These are phyloP conservation scores for Backusella macrospora DNA, from an alignment of 192 early-diverging fungal species.

Conservation along the genomic window DNA sequence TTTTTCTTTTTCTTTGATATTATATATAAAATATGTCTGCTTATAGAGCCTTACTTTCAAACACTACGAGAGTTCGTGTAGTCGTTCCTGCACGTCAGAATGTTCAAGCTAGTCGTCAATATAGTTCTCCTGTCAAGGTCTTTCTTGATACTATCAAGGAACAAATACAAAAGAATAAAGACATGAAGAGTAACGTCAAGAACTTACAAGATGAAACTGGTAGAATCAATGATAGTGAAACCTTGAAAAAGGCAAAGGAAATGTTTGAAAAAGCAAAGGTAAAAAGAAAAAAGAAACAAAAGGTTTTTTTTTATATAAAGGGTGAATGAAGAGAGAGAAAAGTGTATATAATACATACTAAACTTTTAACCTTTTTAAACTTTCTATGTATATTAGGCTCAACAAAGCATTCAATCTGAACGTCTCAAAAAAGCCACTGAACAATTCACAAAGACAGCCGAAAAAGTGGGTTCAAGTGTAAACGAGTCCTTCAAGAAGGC, in stretches of 20 bases:
- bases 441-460: conserved; percentile 71
- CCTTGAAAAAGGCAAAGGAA: conserved; percentile 86
- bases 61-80: conserved; percentile 13
- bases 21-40: conserved; percentile 19
- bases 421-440: conserved; percentile 64
- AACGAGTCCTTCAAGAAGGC: conserved; percentile 69
- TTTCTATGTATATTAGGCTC: conserved; percentile 17
- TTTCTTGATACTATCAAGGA: conserved; percentile 91
- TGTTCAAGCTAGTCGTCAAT: conserved; percentile 26
- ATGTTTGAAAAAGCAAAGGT: conserved; percentile 62
- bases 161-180: conserved; percentile 94
- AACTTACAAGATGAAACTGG: conserved; percentile 80
- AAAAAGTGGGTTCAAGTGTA: conserved; percentile 64
- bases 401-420: conserved; percentile 47
- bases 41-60: conserved; percentile 13
- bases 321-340: neutral
- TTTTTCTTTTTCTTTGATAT: neutral
- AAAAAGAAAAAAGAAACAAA: conserved; percentile 8
- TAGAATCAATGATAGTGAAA: conserved; percentile 83
- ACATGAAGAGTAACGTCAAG: conserved; percentile 91
- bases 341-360: neutral
- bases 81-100: neutral
- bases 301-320: conserved; percentile 19
- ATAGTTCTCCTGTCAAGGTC: conserved; percentile 63
- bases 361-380: too few species aligned